phyloP scores from a whole-genome alignment of 73 alveolate genomes.

The Paramecium pentaurelia region DNA sequence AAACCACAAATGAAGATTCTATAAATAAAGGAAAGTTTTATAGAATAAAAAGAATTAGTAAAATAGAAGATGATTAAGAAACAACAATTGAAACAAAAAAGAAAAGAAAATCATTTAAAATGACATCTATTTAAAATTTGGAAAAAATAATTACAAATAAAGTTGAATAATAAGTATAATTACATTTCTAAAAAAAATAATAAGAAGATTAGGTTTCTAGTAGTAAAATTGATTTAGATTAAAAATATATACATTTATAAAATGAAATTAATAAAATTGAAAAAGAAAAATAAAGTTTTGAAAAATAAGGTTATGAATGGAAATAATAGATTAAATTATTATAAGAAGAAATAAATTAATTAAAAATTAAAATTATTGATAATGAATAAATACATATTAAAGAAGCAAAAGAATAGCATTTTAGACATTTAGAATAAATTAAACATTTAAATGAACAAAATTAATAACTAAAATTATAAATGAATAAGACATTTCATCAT shows the following conservation, averaged over 20 bases:
- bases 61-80: conserved; percentile 11
- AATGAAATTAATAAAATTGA: background rate
- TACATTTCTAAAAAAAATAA: background rate
- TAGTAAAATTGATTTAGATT: background rate
- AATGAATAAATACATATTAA: background rate
- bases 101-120: background rate
- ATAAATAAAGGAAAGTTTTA: background rate
- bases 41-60: background rate
- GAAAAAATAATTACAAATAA: background rate
- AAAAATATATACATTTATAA: background rate
- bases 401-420: background rate
- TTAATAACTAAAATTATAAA: background rate
- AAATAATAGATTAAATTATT: background rate
- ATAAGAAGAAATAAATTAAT: background rate
- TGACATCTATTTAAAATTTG: background rate
- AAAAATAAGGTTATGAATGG: background rate
- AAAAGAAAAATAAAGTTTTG: background rate
- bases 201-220: background rate
- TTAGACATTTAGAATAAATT: background rate
- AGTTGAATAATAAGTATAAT: background rate
- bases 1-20: background rate
- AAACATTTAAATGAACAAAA: background rate
- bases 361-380: background rate
- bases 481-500: background rate
- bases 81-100: background rate